Evolutionary conservation across 768 basidiomycete species (phyloP).

Genomic region (Termitomyces sp.): DNA sequence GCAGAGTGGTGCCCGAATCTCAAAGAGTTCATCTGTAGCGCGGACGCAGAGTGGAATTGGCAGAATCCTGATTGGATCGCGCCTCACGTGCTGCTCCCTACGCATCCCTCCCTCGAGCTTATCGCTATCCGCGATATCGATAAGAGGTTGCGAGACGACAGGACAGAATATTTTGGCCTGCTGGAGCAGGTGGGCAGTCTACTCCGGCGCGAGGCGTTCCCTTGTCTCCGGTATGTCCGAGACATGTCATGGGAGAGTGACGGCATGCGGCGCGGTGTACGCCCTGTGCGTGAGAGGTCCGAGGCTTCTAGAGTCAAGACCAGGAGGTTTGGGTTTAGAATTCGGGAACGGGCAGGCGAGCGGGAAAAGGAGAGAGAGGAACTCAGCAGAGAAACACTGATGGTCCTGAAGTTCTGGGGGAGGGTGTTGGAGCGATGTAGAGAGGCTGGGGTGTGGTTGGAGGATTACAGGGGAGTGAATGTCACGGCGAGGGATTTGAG

Average conservation of each 20-base stretch:
- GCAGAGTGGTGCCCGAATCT: slow-evolving; percentile 70
- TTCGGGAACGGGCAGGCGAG: neutral
- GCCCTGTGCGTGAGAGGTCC: slow-evolving; percentile 1
- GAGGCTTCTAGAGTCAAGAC: neutral
- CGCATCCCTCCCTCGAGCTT: slow-evolving; percentile 55
- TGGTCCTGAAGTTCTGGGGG: slow-evolving; percentile 38
- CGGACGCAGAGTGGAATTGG: slow-evolving; percentile 83
- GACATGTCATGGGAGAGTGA: slow-evolving; percentile 63
- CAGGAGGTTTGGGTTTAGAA: neutral
- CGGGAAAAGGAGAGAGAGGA: neutral
- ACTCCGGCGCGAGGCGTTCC: slow-evolving; percentile 55
- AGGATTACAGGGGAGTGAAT: slow-evolving; percentile 59
- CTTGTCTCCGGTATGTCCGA: slow-evolving; percentile 50
- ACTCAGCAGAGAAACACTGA: slow-evolving; percentile 10
- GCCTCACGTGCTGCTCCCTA: slow-evolving; percentile 63
- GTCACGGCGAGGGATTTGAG: slow-evolving; percentile 39
- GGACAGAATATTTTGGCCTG: slow-evolving; percentile 51
- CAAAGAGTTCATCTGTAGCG: slow-evolving; percentile 64
- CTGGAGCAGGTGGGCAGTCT: slow-evolving; percentile 60
- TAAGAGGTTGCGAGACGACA: slow-evolving; percentile 47
- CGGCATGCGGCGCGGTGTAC: slow-evolving; percentile 36
- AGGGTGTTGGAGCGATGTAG: slow-evolving; percentile 44
- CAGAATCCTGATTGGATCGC: slow-evolving; percentile 76
- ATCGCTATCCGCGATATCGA: slow-evolving; percentile 74
- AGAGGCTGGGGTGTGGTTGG: slow-evolving; percentile 53